Conservation (phyloP, 2,329 filamentous ascomycete genomes). For the Clonostachys sp. region DNA sequence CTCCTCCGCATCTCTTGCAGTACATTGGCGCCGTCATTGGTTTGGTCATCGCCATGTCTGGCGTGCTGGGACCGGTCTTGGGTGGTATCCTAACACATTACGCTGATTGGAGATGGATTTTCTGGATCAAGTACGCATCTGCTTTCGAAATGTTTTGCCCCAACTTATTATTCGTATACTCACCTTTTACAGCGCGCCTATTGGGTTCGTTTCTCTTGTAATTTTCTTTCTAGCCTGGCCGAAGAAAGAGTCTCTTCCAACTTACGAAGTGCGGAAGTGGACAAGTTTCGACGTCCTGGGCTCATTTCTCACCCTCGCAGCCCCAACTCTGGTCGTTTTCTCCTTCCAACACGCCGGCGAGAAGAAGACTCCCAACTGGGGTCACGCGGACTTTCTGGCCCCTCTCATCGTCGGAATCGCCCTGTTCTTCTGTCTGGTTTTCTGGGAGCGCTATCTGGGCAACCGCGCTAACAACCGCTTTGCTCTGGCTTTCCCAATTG, state of each 20-base stretch:
- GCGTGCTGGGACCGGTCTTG: constrained; percentile 45
- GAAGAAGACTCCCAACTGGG: constrained; percentile 31
- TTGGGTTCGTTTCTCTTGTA: constrained; percentile 38
- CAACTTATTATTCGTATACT: constrained; percentile 17
- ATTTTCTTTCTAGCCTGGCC: constrained; percentile 49
- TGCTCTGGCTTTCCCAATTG: constrained; percentile 38
- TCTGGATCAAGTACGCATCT: constrained; percentile 52
- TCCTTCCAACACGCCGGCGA: constrained; percentile 48
- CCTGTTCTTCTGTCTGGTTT: constrained; percentile 16
- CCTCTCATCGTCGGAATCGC: constrained; percentile 19
- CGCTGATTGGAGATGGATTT: constrained; percentile 48
- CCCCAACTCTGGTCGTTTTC: constrained; percentile 51
- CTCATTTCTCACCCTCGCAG: constrained; percentile 45
- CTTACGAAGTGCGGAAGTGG: constrained; percentile 33
- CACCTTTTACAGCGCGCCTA: constrained; percentile 18
- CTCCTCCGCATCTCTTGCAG: constrained; percentile 30
- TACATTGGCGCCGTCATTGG: constrained; percentile 43
- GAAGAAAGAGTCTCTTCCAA: constrained; percentile 27
- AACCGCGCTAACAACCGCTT: constrained; percentile 16
- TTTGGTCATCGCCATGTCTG: constrained; percentile 39
- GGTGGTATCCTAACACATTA: constrained; percentile 46
- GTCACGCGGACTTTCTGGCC: constrained; percentile 24
- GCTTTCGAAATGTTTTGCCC: constrained; percentile 18
- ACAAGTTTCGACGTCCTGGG: constrained; percentile 48
- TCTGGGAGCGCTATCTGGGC: constrained; percentile 19